Base-by-base conservation (phyloP, 495 filamentous ascomycete species). In the Xeromyces bisporus region DNA sequence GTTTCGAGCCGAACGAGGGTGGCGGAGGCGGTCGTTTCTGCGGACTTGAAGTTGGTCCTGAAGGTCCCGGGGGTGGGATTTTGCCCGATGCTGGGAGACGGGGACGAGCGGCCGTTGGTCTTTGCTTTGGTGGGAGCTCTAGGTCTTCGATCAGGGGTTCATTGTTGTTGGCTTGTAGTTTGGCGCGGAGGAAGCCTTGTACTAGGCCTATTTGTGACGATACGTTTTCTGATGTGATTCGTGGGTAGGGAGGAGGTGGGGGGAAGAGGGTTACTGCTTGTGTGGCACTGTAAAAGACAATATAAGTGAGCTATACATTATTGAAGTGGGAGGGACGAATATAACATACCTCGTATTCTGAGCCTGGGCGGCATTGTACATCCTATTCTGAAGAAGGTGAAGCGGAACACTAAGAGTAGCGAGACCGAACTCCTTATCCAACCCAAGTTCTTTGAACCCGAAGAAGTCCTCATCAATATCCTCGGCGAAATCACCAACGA, bases 391-490 rank as follows among this genome's bases (percentile, higher is more conserved):
- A 11, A 99, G 66, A 12, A 99, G 69, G 61, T 99, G 89, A 13
- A 99, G 64, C 12, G 89, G 89, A 18, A 99, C 89, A 21, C 80
- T 86, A 26, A 94, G 66, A 27, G 77, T 75, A 12, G 80, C 73
- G 32, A 86, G 64, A 9, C 84, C 82, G 46, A 94, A 75, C 46
- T 97, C 89, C 35, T 70, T 74, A 44, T 92, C 87, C 17, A 97
- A 64, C 11, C 89, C 89, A 20, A 96, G 66, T 39, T 92, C 87
- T 50, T 86, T 87, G 68, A 99, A 94, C 7, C 89, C 89, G 41
- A 99, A 96, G 67, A 93, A 99, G 57, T 99, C 89, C 55, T 94
- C 89, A 36, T 82, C 86, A 18, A 96, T 77, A 42, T 96, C 89
- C 55, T 93, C 89, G 1, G 89, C 89, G 49, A 94, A 99, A 47